Evolutionary conservation across 2,329 filamentous ascomycete species (phyloP), one percentile per base, ranked within the genome.

Genomic region (Phoma sp.): DNA sequence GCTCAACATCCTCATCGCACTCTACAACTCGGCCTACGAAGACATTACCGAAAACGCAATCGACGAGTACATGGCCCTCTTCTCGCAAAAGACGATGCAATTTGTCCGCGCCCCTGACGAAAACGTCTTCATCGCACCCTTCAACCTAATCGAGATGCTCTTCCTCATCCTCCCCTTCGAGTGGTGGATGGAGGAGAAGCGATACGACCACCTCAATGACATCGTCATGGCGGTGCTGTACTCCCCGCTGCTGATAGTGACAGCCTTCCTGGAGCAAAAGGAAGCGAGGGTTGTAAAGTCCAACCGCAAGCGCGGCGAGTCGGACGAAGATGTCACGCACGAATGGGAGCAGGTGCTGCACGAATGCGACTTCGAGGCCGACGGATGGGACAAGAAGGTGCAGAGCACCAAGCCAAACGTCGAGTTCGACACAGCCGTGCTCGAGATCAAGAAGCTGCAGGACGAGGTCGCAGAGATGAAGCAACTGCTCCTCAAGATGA

Each of bases 21-120:
- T 99, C 6, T 99, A 97, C 81, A 98, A 98, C 78, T 94, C 89
- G 41, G 92, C 95, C 2, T 98, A 99, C 73, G 90, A 96, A 70
- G 92, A 96, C 74, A 96, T 97, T 56, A 96, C 93, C 67, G 88
- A 90, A 40, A 90, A 99, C 70, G 92, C 95, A 4, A 89, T 92
- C 62, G 95, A 99, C 74, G 95, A 99, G 75, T 99, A 92, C 76
- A 88, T 99, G 73, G 94, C 92, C 0, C 84, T 98, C 3, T 97
- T 96, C 76, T 85, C 91, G 0, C 90, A 96, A 64, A 96, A 96
- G 77, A 97, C 95, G 0, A 91, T 98, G 84, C 92, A 96, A 69
- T 99, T 97, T 69, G 91, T 98, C 17, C 91, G 95, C 43, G 95
- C 95, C 0, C 95, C 95, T 0, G 95, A 99, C 67, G 95, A 99